phyloP scores from a whole-genome alignment of 1,284 basidiomycete genomes.

The Ustilago tritici region DNA sequence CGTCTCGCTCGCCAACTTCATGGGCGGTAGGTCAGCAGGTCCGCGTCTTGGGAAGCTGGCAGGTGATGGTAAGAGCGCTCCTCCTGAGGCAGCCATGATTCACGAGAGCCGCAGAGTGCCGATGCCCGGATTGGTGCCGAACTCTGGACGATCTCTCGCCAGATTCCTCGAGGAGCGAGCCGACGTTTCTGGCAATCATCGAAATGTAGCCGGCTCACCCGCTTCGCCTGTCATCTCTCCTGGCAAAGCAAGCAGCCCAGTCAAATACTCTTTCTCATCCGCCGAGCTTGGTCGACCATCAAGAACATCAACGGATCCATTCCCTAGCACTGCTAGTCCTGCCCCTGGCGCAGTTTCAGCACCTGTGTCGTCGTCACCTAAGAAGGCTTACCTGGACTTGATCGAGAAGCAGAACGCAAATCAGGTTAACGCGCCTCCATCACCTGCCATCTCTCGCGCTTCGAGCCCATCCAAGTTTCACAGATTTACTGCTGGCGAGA shows the following conservation, averaged over 20 bases:
- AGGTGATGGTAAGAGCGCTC: conserved; percentile 63
- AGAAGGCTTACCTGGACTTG: conserved; percentile 47
- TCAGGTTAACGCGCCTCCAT: conserved; percentile 28
- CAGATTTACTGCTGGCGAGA: conserved; percentile 28
- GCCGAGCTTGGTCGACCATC: conserved; percentile 39
- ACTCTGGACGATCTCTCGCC: conserved; percentile 54
- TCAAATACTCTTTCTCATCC: conserved; percentile 44
- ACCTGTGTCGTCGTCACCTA: conserved; percentile 32
- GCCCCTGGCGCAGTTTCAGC: conserved; percentile 6
- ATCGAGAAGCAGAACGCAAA: conserved; percentile 41
- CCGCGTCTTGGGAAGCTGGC: conserved; percentile 64
- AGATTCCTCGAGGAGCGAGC: conserved; percentile 63
- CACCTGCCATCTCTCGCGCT: conserved; percentile 44
- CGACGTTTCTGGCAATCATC: conserved; percentile 20
- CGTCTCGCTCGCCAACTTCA: conserved; percentile 66
- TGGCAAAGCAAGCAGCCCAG: conserved; percentile 30
- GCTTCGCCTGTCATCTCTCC: conserved; percentile 29
- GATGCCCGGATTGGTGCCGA: conserved; percentile 51
- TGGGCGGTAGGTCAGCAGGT: conserved; percentile 66
- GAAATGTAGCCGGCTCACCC: conserved; percentile 17
- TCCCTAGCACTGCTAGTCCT: conserved; percentile 4
- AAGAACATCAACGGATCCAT: conserved; percentile 6
- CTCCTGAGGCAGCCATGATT: conserved; percentile 59
- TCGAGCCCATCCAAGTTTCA: conserved; percentile 53
- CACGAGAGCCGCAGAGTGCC: conserved; percentile 51